A percentile compares a stretch with the other conserved stretches of the same genome.
phyloP scores from a whole-genome alignment of 768 basidiomycete genomes.

The Leccinum sublutescens region DNA sequence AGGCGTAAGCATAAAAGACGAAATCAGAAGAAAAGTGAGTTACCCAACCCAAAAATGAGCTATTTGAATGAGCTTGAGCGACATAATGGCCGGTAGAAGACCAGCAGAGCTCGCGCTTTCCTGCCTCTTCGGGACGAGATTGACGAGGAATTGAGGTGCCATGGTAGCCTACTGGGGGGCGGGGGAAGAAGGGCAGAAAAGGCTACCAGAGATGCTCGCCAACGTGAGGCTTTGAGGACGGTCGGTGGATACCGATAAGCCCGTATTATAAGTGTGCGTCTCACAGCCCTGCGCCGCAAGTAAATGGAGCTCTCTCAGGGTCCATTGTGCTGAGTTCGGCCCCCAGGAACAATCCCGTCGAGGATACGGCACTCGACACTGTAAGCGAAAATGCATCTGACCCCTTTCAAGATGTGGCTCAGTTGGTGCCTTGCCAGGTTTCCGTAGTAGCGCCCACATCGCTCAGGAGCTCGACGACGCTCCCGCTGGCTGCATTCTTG shows the following conservation, averaged over 20 bases:
- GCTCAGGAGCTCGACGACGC: not conserved
- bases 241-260: not conserved
- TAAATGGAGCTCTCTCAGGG: constrained; percentile 11
- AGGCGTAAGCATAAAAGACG: not conserved
- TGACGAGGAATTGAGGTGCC: constrained; percentile 40
- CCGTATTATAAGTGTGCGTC: constrained; percentile 5
- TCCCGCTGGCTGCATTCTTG: not conserved
- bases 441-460: not conserved
- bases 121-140: constrained; percentile 51
- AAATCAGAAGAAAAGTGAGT: not conserved
- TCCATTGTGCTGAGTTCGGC: not conserved
- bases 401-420: not conserved
- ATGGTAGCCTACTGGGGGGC: constrained; percentile 3
- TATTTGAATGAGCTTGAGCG: constrained; percentile 53
- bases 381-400: not conserved
- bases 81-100: constrained; percentile 41
- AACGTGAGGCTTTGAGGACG: not conserved
- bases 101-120: constrained; percentile 33
- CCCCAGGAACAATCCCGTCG: constrained; percentile 17
- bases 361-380: constrained; percentile 17
- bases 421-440: not conserved
- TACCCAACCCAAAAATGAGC: constrained; percentile 61
- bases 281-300: not conserved
- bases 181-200: not conserved
- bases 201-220: not conserved